Conservation (phyloP, 2,329 filamentous ascomycete genomes). For the Cytospora leucostoma region DNA sequence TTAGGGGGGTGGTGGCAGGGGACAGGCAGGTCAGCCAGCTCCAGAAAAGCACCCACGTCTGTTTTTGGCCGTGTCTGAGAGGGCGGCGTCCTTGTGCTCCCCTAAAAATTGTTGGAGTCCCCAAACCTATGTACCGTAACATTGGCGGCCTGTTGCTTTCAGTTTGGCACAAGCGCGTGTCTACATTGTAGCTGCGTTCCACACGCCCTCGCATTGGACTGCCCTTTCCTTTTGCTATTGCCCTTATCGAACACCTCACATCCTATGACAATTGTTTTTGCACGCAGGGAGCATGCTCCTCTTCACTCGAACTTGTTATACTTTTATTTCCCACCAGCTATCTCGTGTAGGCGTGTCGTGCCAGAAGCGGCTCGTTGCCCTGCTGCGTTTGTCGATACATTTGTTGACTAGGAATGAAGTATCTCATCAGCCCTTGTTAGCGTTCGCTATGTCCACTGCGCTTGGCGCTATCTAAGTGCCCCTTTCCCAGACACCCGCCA, state of each 20-base stretch:
- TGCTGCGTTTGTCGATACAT: background rate
- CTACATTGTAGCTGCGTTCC: constrained; percentile 16
- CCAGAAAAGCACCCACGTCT: constrained; percentile 20
- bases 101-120: constrained; percentile 11
- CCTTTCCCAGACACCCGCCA: constrained; percentile 13
- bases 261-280: background rate
- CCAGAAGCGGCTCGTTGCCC: background rate
- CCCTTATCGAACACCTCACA: background rate
- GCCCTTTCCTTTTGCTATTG: background rate
- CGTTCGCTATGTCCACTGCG: constrained; percentile 17
- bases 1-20: background rate
- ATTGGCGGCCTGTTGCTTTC: constrained; percentile 15
- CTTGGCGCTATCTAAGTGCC: constrained; percentile 23
- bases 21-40: constrained; percentile 7
- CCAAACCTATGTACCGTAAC: constrained; percentile 14
- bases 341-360: background rate
- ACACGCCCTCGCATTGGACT: background rate
- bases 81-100: constrained; percentile 20
- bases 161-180: constrained; percentile 14
- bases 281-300: background rate
- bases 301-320: background rate
- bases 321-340: background rate
- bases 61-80: constrained; percentile 3
- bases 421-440: constrained; percentile 25
- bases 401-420: constrained; percentile 5